Percentiles rank a stretch among this genome's conserved stretches.
These are phyloP conservation scores for Brachypodium distachyon DNA, from an alignment of 202 grass and related monocot genomes.

Conservation along the genomic window DNA sequence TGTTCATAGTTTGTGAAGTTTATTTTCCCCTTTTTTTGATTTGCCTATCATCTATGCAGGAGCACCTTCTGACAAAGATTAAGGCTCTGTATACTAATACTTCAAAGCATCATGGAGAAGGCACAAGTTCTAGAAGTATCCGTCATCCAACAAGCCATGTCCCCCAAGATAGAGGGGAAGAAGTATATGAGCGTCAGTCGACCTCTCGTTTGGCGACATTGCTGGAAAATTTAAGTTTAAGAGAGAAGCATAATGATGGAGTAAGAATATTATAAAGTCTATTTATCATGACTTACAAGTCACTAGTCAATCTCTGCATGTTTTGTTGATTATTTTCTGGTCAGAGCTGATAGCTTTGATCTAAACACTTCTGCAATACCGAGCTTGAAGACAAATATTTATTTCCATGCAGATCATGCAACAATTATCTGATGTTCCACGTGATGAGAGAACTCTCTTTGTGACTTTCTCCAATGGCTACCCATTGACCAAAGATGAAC, in stretches of 20 bases:
- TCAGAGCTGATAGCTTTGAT: neutral
- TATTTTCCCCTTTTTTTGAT: neutral
- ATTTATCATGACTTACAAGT: neutral
- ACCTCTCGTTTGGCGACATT: neutral
- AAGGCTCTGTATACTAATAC: neutral
- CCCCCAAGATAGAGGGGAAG: neutral
- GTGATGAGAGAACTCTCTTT: constrained; percentile 49
- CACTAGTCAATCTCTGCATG: neutral
- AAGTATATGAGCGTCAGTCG: neutral
- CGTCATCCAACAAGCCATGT: neutral
- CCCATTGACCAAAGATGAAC: constrained; percentile 40
- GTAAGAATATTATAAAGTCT: constrained; percentile 22
- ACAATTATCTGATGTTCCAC: neutral
- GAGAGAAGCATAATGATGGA: neutral
- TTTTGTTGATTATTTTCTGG: neutral
- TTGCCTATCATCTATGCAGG: neutral
- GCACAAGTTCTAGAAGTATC: neutral
- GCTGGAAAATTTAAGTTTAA: neutral
- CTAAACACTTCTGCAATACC: neutral
- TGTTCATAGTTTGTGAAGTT: neutral
- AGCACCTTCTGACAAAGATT: constrained; percentile 34
- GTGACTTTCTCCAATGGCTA: constrained; percentile 60
- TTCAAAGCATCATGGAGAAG: neutral
- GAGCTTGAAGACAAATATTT: neutral
- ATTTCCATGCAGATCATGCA: neutral